These are phyloP conservation scores for Sarocladium kiliense DNA, from an alignment of 2,329 filamentous ascomycete species.

Conservation along the genomic window DNA sequence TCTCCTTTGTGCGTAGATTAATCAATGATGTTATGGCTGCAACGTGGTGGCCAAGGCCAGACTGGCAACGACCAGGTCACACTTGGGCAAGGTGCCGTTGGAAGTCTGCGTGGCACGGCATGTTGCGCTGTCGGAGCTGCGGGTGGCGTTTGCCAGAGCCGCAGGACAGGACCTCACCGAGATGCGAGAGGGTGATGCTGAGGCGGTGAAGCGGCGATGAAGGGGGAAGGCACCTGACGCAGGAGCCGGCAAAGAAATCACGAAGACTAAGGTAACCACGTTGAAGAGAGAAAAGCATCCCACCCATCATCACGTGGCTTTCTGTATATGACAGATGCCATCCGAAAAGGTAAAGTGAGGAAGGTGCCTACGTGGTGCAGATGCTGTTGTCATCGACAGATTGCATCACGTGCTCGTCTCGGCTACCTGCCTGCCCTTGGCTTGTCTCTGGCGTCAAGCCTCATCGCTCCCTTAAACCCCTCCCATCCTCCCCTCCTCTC, in stretches of 20 bases:
- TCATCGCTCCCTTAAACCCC: background rate
- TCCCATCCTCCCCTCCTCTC: background rate
- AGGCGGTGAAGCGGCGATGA: background rate
- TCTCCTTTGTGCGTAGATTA: too few relatives aligned
- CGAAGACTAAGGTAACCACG: too few relatives aligned
- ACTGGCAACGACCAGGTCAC: background rate
- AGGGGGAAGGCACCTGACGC: too few relatives aligned
- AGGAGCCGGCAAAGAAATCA: too few relatives aligned
- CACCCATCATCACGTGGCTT: too few relatives aligned
- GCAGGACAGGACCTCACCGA: background rate
- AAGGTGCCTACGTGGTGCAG: too few relatives aligned
- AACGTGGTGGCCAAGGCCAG: background rate
- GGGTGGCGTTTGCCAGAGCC: background rate
- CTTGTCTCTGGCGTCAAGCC: background rate
- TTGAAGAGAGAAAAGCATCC: too few relatives aligned
- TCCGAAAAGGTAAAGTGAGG: too few relatives aligned
- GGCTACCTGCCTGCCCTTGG: background rate
- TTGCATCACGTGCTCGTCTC: background rate
- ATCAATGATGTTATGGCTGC: background rate
- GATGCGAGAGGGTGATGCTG: background rate
- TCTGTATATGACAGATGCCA: too few relatives aligned
- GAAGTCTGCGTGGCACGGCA: background rate
- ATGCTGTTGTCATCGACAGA: background rate
- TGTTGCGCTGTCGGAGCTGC: background rate
- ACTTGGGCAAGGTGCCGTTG: background rate